Evolutionary conservation across 345 rosid species (phyloP).

Genomic region (Gossypium herbaceum): DNA sequence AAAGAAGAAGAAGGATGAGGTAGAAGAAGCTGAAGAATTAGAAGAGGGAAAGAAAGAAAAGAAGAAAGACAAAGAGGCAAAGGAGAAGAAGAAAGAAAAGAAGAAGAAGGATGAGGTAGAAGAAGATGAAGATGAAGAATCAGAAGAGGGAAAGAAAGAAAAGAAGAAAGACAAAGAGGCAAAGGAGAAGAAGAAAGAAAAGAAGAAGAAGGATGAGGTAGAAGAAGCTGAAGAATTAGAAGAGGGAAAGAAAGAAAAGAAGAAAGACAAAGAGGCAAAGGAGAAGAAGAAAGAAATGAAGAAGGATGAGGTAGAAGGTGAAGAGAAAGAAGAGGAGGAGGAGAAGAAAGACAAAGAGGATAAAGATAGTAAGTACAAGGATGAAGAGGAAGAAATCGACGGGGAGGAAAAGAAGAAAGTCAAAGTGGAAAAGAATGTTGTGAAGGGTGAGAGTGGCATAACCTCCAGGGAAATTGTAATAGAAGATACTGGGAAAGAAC

Average conservation of each 20-base stretch:
- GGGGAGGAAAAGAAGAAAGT: neutral
- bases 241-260: neutral
- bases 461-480: slow-evolving; percentile 29
- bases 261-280: neutral
- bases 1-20: neutral
- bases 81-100: neutral
- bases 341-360: neutral
- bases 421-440: slow-evolving; percentile 12
- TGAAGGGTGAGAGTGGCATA: slow-evolving; percentile 18
- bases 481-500: slow-evolving; percentile 20
- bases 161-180: too few species aligned
- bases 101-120: neutral
- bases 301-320: neutral
- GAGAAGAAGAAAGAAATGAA: neutral
- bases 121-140: neutral
- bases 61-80: neutral
- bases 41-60: neutral
- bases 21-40: neutral
- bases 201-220: too few species aligned
- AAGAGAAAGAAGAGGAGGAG: neutral
- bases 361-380: neutral
- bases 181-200: too few species aligned
- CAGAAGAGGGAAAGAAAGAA: too few species aligned
- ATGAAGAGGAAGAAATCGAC: neutral
- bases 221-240: neutral